phyloP scores from a whole-genome alignment of 2,329 filamentous ascomycete species.

The Talaromyces sp. region DNA sequence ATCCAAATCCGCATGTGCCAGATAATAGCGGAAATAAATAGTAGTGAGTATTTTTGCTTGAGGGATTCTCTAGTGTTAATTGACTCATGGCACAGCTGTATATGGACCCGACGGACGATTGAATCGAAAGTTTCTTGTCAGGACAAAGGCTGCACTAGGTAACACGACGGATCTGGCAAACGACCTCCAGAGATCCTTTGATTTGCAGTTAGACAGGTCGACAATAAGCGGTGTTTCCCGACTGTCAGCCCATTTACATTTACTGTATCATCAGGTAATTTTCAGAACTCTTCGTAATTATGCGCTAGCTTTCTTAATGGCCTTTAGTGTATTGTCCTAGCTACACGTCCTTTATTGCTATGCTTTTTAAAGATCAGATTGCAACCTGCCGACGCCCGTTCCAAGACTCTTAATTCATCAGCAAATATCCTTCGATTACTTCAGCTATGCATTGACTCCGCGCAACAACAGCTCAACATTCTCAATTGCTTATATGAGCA shows the following conservation, averaged over 20 bases:
- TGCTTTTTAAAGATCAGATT: background rate
- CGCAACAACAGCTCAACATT: background rate
- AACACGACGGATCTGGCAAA: background rate
- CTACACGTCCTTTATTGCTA: background rate
- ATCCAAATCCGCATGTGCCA: slow-evolving; percentile 45
- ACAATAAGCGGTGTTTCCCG: background rate
- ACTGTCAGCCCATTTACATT: background rate
- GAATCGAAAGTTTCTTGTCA: background rate
- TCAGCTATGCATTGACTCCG: background rate
- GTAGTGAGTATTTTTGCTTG: slow-evolving; percentile 34
- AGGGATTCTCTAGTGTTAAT: background rate
- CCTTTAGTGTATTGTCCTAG: background rate
- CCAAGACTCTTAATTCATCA: background rate
- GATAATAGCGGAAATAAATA: slow-evolving; percentile 41
- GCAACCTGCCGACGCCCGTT: background rate
- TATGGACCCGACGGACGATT: background rate
- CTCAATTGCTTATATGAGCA: background rate
- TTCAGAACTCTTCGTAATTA: background rate
- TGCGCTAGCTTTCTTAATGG: background rate
- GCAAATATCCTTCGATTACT: background rate
- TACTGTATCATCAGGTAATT: background rate
- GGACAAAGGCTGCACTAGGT: background rate
- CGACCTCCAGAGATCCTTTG: background rate
- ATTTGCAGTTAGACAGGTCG: background rate
- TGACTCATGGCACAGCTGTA: background rate